Evolutionary conservation across 78 protist genomes (phyloP).

Genomic region (Dictyostelium capitatum): DNA sequence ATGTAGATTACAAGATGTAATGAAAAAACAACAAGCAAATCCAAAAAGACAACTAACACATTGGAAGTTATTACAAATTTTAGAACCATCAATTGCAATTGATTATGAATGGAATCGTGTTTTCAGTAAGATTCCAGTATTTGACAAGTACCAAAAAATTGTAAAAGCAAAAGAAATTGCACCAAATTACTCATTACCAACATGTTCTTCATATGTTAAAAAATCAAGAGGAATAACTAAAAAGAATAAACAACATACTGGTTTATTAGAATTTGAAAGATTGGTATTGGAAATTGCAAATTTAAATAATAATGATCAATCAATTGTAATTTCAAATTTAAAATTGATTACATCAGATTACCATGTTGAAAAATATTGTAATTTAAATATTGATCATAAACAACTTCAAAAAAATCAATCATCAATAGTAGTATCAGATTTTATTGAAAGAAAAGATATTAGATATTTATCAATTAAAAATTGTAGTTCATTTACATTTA

Average conservation of each 20-base stretch:
- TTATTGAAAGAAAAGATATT: not conserved
- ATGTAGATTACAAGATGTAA: not conserved
- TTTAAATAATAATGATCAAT: not conserved
- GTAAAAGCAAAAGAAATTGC: not conserved
- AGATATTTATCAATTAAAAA: not conserved
- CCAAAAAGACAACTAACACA: not conserved
- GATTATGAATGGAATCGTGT: not conserved
- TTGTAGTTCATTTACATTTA: not conserved
- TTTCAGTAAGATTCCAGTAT: not conserved
- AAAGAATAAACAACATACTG: not conserved
- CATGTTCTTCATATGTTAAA: not conserved
- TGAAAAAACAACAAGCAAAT: not conserved
- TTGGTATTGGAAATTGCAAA: no score
- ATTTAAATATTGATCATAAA: not conserved
- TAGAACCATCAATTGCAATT: not conserved
- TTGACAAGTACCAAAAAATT: not conserved
- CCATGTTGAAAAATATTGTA: not conserved
- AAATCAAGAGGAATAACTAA: not conserved
- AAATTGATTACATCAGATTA: not conserved
- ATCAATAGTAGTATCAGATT: not conserved
- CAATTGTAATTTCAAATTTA: not conserved
- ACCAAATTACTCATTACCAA: not conserved
- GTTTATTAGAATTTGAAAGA: not conserved
- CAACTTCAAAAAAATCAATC: not conserved
- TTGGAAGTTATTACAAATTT: slow-evolving; percentile 1